Base-by-base conservation (phyloP, 306 rosid genomes). In the Elaeagnus macrophylla region DNA sequence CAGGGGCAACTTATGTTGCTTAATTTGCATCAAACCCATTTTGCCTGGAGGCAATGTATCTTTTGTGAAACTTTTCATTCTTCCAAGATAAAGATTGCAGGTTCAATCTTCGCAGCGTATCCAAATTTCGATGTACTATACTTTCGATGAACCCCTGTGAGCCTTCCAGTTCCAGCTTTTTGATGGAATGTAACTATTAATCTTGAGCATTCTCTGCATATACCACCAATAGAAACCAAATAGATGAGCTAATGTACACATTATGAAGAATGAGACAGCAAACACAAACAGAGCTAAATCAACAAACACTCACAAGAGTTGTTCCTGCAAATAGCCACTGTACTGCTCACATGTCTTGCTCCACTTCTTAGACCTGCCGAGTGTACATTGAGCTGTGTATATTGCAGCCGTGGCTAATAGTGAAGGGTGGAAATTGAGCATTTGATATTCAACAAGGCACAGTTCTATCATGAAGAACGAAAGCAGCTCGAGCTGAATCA, bases 341-440 rank as follows among this genome's bases (percentile, higher is more conserved):
- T 82, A 68, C 85, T 91, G 82, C 70, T 78, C 77, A 39, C 80
- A 62, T 49, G 97, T 88, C 76, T 71, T 78, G 61, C 83, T 84
- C 97, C 97, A 88, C 53, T 72, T 77, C 59, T 66, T 78, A 67
- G 67, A 80, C 69, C 83, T 83, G 35, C 51, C 49, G n/a, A 78
- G 42, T 14, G 75, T 69, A 40, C 84, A 72, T 20, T 82, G 84
- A 64, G 97, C 95, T 39, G 95, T 76, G 78, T 69, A 88, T 11
- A 82, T 79, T 47, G 93, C 97, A 7, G 91, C 88, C 57, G 97
- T 91, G 61, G 97, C 88, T 58, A 84, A 74, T 64, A 81, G 51
- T 48, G 97, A 84, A 54, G 97, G 97, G 37, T 78, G 41, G 64
- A 80, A 84, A 69, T 73, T 56, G 37, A 88, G 88, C 88, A 75